phyloP scores from a whole-genome alignment of 805 yeast genomes.

The Metschnikowia gelsemii region DNA sequence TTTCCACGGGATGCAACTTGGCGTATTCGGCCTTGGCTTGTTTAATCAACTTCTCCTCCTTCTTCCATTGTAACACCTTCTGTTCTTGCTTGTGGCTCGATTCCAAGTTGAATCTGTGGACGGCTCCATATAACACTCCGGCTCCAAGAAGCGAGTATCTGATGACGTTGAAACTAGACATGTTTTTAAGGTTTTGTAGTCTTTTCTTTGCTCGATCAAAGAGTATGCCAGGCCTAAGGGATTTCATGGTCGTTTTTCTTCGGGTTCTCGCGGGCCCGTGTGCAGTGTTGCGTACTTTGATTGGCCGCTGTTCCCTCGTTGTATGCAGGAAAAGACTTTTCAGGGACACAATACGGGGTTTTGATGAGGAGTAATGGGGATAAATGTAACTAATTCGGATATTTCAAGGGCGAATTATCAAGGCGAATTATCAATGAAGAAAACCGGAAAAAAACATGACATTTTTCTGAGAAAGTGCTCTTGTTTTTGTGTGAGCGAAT shows the following conservation, averaged over 20 bases:
- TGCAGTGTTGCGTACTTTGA: conserved; percentile 13
- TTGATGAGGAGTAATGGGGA: neutral
- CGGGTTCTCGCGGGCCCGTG: conserved; percentile 7
- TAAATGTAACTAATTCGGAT: no score
- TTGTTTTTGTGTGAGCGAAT: no score
- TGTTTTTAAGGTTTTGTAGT: conserved; percentile 11
- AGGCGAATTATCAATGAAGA: no score
- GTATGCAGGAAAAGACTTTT: no score
- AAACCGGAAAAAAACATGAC: no score
- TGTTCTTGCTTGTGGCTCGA: conserved; percentile 56
- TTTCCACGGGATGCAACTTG: conserved; percentile 44
- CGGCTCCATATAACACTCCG: conserved; percentile 86
- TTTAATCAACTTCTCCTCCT: conserved; percentile 71
- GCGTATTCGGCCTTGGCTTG: conserved; percentile 91
- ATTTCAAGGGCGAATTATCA: no score
- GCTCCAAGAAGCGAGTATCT: conserved; percentile 90
- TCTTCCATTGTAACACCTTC: conserved; percentile 57
- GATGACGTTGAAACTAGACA: conserved; percentile 62
- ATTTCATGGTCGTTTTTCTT: conserved; percentile 3
- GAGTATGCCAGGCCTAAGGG: neutral
- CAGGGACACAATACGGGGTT: no score
- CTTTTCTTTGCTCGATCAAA: neutral
- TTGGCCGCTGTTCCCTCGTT: conserved; percentile 14
- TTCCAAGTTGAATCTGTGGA: conserved; percentile 72
- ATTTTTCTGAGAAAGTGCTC: no score